A percentile compares a stretch with the other conserved stretches of the same genome.
Evolutionary conservation across 2,329 filamentous ascomycete genomes (phyloP).

Genomic region (Moelleriella libera): DNA sequence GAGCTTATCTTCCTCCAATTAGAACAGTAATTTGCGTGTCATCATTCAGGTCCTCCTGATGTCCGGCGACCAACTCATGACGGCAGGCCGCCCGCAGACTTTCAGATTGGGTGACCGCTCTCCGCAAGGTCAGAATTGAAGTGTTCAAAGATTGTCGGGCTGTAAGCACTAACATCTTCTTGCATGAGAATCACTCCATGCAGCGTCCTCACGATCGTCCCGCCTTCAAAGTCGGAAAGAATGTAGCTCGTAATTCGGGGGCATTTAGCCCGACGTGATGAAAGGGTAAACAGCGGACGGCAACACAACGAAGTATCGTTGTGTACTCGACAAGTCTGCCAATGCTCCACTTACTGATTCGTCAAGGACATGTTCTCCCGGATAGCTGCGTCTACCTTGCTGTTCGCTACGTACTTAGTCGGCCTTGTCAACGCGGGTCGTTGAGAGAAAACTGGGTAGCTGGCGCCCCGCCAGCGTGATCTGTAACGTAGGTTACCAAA

Average conservation of each 20-base stretch:
- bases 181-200: background rate
- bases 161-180: background rate
- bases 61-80: background rate
- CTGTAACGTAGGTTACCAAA: background rate
- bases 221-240: background rate
- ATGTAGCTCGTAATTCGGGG: background rate
- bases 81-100: background rate
- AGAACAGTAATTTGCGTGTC: background rate
- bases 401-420: background rate
- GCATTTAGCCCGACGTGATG: background rate
- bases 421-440: background rate
- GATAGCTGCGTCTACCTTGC: background rate
- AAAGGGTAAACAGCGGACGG: background rate
- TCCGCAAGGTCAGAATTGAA: background rate
- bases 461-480: background rate
- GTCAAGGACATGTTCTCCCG: background rate
- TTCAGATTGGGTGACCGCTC: background rate
- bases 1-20: background rate
- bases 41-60: background rate
- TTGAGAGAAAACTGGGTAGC: background rate
- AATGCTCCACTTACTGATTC: background rate
- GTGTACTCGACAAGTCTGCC: background rate
- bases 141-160: background rate
- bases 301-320: background rate
- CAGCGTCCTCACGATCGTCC: background rate